Conservation (phyloP, 768 basidiomycete species). For the Boletus speciosus region DNA sequence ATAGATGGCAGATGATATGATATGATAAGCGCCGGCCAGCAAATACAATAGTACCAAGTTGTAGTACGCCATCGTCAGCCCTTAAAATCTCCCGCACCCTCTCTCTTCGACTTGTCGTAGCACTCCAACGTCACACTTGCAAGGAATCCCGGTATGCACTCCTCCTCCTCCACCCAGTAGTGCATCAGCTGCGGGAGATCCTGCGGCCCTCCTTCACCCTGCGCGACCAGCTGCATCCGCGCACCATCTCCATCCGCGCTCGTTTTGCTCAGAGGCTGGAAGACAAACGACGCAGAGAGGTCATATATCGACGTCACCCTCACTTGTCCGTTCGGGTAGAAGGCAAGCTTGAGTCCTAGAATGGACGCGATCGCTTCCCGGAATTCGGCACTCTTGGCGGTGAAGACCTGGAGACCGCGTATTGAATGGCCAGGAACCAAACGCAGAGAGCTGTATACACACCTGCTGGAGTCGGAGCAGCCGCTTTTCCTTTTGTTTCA, state of each 20-base stretch:
- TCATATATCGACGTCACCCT: constrained; percentile 91
- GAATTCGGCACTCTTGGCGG: constrained; percentile 85
- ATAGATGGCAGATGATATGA: background rate
- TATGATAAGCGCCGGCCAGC: background rate
- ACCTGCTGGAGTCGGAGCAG: constrained; percentile 79
- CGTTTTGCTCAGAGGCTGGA: constrained; percentile 55
- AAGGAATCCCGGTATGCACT: constrained; percentile 86
- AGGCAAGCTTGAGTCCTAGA: constrained; percentile 86
- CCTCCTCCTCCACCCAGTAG: constrained; percentile 83
- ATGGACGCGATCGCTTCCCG: constrained; percentile 86
- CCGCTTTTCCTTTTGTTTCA: constrained; percentile 80
- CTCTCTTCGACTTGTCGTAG: constrained; percentile 69
- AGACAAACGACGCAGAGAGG: constrained; percentile 80
- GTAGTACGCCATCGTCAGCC: background rate
- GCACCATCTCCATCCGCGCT: constrained; percentile 38
- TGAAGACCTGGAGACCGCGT: constrained; percentile 60
- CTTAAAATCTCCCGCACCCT: background rate
- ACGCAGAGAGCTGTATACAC: constrained; percentile 32
- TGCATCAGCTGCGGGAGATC: constrained; percentile 72
- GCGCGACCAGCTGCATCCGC: constrained; percentile 70
- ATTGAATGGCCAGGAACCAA: too few species aligned
- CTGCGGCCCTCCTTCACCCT: constrained; percentile 71
- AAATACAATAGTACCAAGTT: background rate
- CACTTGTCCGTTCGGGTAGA: constrained; percentile 88
- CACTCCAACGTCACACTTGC: constrained; percentile 87